These are phyloP conservation scores for Farysia itapuensis DNA, from an alignment of 1,284 basidiomycete species.

Conservation along the genomic window DNA sequence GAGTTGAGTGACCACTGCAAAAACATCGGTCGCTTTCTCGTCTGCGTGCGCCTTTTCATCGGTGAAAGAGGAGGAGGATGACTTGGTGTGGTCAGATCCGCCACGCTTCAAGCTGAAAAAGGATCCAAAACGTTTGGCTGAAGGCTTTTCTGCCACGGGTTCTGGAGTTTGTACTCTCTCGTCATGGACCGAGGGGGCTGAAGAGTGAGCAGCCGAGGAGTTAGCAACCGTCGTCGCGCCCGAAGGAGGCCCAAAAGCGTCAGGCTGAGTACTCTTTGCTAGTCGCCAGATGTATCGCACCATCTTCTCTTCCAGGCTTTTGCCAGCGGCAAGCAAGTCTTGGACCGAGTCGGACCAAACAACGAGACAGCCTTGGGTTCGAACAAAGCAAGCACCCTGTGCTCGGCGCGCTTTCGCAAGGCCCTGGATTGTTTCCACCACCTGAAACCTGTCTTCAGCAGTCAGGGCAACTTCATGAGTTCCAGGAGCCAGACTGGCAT, in stretches of 20 bases:
- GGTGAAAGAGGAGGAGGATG: constrained; percentile 7
- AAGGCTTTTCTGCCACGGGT: neutral
- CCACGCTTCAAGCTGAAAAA: neutral
- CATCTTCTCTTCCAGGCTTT: constrained; percentile 73
- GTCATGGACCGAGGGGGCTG: constrained; percentile 9
- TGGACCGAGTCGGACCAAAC: constrained; percentile 75
- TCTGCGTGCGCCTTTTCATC: constrained; percentile 4
- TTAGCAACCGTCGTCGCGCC: neutral
- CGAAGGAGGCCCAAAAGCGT: constrained; percentile 1
- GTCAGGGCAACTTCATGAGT: constrained; percentile 35
- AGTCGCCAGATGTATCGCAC: constrained; percentile 75
- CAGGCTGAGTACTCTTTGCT: constrained; percentile 8
- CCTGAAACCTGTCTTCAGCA: constrained; percentile 30
- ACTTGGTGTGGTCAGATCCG: neutral
- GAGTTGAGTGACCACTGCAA: neutral
- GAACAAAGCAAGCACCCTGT: constrained; percentile 78
- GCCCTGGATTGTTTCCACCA: constrained; percentile 65
- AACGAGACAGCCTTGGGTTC: constrained; percentile 73
- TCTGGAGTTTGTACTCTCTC: neutral
- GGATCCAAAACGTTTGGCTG: neutral
- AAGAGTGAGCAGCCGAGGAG: constrained; percentile 2
- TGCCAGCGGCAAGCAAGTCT: constrained; percentile 31
- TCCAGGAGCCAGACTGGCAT: constrained; percentile 55
- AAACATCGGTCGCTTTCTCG: neutral
- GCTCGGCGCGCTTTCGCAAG: constrained; percentile 75